A percentile compares a stretch with the other conserved stretches of the same genome.
Evolutionary conservation across 495 filamentous ascomycete species (phyloP).

Genomic region (Thermothielavioides terrestris): DNA sequence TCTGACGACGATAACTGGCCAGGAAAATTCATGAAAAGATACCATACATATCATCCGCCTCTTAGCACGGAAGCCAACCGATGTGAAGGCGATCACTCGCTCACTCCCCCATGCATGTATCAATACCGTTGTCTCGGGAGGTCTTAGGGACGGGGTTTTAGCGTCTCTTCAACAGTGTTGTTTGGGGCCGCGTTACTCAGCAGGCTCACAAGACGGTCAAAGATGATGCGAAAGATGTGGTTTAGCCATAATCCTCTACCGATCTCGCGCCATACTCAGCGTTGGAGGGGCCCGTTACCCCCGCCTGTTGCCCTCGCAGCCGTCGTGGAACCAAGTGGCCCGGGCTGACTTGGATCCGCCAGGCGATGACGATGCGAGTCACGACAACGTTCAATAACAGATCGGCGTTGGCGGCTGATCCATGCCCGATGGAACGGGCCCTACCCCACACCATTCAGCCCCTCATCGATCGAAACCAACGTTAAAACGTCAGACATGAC

Average conservation of each 20-base stretch:
- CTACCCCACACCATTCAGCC: slow-evolving; percentile 1
- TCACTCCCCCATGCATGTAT: slow-evolving; percentile 7
- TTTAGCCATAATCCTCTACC: too few relatives aligned
- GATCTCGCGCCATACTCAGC: too few relatives aligned
- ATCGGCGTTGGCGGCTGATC: slow-evolving; percentile 3
- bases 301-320: neutral
- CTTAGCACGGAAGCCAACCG: slow-evolving; percentile 11
- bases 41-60: slow-evolving; percentile 11
- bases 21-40: slow-evolving; percentile 9
- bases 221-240: too few relatives aligned
- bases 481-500: neutral
- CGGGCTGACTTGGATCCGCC: slow-evolving; percentile 7
- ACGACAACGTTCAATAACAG: neutral
- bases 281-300: neutral
- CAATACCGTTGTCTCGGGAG: slow-evolving; percentile 4
- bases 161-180: neutral
- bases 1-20: slow-evolving; percentile 4
- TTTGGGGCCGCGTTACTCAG: neutral
- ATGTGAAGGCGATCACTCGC: neutral
- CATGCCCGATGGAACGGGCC: neutral
- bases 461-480: neutral
- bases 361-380: slow-evolving; percentile 12
- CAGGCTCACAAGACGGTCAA: too few relatives aligned
- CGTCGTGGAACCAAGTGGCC: neutral
- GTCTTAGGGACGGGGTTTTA: neutral